Conservation (phyloP, 208 protist genomes). For the Trypanosoma grayi region DNA sequence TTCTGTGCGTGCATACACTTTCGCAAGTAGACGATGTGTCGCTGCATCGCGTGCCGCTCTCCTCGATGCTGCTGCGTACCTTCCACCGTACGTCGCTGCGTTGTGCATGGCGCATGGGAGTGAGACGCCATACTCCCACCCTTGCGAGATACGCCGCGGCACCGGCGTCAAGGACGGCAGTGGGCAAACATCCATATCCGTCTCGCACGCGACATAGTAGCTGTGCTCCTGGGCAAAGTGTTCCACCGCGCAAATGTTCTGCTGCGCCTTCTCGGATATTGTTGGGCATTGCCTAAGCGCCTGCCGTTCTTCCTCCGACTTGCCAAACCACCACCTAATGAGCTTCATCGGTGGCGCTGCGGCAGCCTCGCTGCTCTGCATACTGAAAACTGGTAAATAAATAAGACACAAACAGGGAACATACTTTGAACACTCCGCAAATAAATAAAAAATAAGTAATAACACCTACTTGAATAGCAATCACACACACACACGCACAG, state of each 20-base stretch:
- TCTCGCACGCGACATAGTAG: constrained; percentile 62
- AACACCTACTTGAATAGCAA: no score
- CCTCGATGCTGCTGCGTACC: not conserved
- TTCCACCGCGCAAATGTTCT: constrained; percentile 58
- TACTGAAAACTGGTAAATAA: constrained; percentile 8
- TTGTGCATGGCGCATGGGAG: constrained; percentile 14
- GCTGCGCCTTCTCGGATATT: constrained; percentile 35
- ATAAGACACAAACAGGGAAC: constrained; percentile 7
- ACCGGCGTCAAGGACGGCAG: constrained; percentile 22
- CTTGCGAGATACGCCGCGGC: not conserved
- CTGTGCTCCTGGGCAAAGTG: constrained; percentile 46
- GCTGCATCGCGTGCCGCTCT: not conserved
- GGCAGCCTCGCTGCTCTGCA: not conserved
- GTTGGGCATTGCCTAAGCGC: constrained; percentile 46
- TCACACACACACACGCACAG: not conserved
- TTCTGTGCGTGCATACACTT: constrained; percentile 9
- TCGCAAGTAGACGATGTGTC: constrained; percentile 2
- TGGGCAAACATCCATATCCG: constrained; percentile 30
- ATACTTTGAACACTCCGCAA: not conserved
- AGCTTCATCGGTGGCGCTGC: constrained; percentile 15
- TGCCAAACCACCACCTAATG: constrained; percentile 70
- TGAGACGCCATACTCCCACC: constrained; percentile 5
- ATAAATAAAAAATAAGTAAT: no score
- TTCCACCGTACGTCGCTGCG: constrained; percentile 13
- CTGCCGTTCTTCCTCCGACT: constrained; percentile 49